phyloP scores from a whole-genome alignment of 257 asterid genomes.

The Salvia miltiorrhiza region DNA sequence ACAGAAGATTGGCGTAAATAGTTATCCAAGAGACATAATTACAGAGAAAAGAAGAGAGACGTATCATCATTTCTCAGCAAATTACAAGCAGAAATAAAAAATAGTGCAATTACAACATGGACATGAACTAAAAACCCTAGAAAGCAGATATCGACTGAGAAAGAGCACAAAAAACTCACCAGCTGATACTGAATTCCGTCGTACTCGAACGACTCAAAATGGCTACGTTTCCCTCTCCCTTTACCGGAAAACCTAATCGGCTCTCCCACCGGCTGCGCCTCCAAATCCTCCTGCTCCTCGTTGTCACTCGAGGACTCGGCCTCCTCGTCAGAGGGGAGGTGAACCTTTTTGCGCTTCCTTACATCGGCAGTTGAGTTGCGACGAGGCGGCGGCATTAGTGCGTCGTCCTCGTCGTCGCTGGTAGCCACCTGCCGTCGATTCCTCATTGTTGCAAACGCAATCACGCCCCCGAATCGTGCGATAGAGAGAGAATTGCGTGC shows the following conservation, averaged over 20 bases:
- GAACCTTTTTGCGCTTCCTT: constrained; percentile 43
- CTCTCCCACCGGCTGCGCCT: constrained; percentile 71
- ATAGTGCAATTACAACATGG: not conserved
- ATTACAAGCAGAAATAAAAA: not conserved
- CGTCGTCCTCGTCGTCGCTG: constrained; percentile 67
- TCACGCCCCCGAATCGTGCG: not conserved
- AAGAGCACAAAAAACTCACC: constrained; percentile 38
- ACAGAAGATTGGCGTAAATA: not conserved
- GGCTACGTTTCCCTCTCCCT: constrained; percentile 51
- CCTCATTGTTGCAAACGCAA: constrained; percentile 28
- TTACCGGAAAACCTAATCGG: constrained; percentile 64
- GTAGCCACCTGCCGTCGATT: constrained; percentile 48
- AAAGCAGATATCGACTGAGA: not conserved
- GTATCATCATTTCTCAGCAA: not conserved
- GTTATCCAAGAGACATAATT: not conserved
- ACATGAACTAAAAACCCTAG: not conserved
- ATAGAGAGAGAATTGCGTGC: not conserved
- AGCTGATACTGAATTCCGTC: constrained; percentile 72
- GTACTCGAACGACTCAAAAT: constrained; percentile 56
- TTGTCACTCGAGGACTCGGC: constrained; percentile 23
- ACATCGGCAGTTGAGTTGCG: constrained; percentile 27
- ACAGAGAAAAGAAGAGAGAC: not conserved
- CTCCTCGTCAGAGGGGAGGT: constrained; percentile 33
- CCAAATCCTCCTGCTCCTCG: constrained; percentile 42
- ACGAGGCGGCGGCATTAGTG: constrained; percentile 25